Evolutionary conservation across 768 basidiomycete genomes (phyloP).

Genomic region (Rossbeevera mucosa): DNA sequence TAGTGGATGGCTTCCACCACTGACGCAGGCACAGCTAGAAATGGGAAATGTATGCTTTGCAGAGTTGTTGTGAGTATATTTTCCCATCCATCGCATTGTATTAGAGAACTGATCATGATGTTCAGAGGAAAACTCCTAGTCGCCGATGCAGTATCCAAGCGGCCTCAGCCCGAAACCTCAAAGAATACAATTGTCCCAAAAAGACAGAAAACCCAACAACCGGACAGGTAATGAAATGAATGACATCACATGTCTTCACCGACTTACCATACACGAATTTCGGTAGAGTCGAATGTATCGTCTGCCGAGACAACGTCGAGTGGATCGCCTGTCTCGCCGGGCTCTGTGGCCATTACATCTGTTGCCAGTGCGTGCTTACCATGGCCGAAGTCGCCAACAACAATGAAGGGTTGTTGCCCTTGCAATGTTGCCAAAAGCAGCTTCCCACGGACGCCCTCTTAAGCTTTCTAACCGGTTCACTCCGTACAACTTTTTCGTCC

Average conservation of each 20-base stretch:
- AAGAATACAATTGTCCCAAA: background rate
- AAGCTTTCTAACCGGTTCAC: conserved; percentile 29
- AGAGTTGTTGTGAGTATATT: conserved; percentile 12
- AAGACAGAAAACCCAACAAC: background rate
- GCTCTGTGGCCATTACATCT: conserved; percentile 47
- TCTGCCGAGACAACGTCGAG: conserved; percentile 37
- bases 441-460: conserved; percentile 31
- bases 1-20: conserved; percentile 22
- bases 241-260: background rate
- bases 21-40: conserved; percentile 18
- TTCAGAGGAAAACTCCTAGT: conserved; percentile 13
- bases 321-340: conserved; percentile 27
- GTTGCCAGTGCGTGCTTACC: conserved; percentile 38
- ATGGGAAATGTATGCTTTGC: conserved; percentile 11
- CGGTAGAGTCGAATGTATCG: conserved; percentile 32
- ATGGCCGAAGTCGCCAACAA: conserved; percentile 40
- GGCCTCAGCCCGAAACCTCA: background rate
- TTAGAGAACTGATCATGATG: background rate
- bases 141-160: background rate
- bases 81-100: too few relatives aligned
- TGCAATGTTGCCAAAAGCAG: conserved; percentile 44
- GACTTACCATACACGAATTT: background rate
- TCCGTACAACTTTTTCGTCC: conserved; percentile 33
- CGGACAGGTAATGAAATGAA: background rate
- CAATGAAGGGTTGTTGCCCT: conserved; percentile 49